A percentile compares a stretch with the other conserved stretches of the same genome.
These are phyloP conservation scores for Termitomyces sp. DNA, from an alignment of 768 basidiomycete species.

Conservation along the genomic window DNA sequence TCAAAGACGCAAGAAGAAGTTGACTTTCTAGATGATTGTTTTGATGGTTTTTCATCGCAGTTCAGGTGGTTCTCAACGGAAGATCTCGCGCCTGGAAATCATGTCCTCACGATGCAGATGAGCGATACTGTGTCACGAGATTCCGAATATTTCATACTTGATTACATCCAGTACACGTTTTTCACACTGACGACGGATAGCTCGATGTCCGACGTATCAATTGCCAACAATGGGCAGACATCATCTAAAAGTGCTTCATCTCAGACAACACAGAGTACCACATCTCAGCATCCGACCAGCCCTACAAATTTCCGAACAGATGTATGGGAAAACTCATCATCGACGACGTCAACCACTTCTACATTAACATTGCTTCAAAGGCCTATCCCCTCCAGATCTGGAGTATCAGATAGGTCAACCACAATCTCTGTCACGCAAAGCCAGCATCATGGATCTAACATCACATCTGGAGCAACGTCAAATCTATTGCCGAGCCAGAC, in stretches of 20 bases:
- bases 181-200: not conserved
- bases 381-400: not conserved
- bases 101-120: not conserved
- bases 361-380: not conserved
- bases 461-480: not conserved
- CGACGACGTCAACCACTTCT: not conserved
- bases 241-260: not conserved
- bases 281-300: not conserved
- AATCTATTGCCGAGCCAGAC: not conserved
- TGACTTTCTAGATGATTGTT: not conserved
- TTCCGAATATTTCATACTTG: not conserved
- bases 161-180: not conserved
- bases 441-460: not conserved
- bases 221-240: not conserved
- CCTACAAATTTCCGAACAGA: not conserved
- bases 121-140: not conserved
- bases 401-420: not conserved
- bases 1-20: not conserved
- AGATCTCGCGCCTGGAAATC: not conserved
- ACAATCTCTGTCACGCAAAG: not conserved
- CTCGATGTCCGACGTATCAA: not conserved
- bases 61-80: not conserved
- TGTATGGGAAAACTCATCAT: not conserved
- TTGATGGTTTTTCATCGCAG: not conserved
- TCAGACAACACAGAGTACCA: not conserved